Conservation (phyloP, 169 alveolate genomes). For the Plasmodium vivax region DNA sequence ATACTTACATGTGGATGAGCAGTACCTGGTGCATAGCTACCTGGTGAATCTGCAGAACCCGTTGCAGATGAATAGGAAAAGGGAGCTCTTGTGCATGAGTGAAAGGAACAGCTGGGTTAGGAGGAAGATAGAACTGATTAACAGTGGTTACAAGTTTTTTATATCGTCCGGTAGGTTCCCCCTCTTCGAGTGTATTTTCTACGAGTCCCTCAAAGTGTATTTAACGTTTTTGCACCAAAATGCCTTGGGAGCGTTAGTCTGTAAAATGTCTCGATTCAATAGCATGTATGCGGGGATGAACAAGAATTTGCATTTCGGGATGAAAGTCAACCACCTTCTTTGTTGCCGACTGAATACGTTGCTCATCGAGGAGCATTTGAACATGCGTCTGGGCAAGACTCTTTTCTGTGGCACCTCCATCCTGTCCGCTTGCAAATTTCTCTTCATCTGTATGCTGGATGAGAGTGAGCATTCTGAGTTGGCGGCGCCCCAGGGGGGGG, state of each 20-base stretch:
- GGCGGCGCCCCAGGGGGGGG: neutral
- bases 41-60: slow-evolving; percentile 41
- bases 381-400: slow-evolving; percentile 15
- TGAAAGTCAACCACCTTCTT: slow-evolving; percentile 21
- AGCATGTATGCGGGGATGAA: slow-evolving; percentile 13
- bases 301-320: slow-evolving; percentile 28
- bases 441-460: slow-evolving; percentile 43
- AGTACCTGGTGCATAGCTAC: slow-evolving; percentile 46
- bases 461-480: slow-evolving; percentile 8
- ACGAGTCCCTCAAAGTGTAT: slow-evolving; percentile 24
- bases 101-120: slow-evolving; percentile 4
- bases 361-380: slow-evolving; percentile 6
- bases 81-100: neutral
- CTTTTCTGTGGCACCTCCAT: neutral
- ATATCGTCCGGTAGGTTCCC: slow-evolving; percentile 23
- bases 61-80: neutral
- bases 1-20: slow-evolving; percentile 60
- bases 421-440: slow-evolving; percentile 52
- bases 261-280: slow-evolving; percentile 44
- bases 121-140: slow-evolving; percentile 25
- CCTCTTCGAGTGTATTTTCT: slow-evolving; percentile 12
- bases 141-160: slow-evolving; percentile 59
- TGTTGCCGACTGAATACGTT: slow-evolving; percentile 17
- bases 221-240: slow-evolving; percentile 9
- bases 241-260: slow-evolving; percentile 37